Percentiles rank a stretch among this genome's conserved stretches.
These are phyloP conservation scores for Leccinellum luteum DNA, from an alignment of 768 basidiomycete species.

Conservation along the genomic window DNA sequence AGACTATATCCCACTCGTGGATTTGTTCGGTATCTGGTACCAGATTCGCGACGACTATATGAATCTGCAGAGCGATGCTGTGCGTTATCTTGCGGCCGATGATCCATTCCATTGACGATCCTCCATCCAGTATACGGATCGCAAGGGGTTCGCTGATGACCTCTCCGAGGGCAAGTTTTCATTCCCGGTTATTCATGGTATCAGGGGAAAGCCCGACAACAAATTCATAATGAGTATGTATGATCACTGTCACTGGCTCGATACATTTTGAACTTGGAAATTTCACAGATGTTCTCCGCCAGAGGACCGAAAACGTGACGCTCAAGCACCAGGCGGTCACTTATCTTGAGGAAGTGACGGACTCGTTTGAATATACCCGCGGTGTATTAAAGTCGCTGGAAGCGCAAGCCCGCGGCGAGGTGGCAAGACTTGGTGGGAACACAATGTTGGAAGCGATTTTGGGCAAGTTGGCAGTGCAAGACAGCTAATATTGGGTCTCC, in stretches of 20 bases:
- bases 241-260: not conserved
- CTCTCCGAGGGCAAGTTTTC: slow-evolving; percentile 97
- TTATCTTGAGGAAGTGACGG: slow-evolving; percentile 73
- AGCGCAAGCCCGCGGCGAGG: slow-evolving; percentile 63
- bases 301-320: slow-evolving; percentile 77
- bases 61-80: slow-evolving; percentile 28
- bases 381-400: slow-evolving; percentile 66
- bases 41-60: slow-evolving; percentile 60
- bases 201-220: slow-evolving; percentile 74
- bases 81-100: not conserved
- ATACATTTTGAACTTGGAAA: not conserved
- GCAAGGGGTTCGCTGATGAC: slow-evolving; percentile 91
- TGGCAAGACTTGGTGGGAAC: slow-evolving; percentile 80
- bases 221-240: slow-evolving; percentile 80
- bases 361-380: slow-evolving; percentile 86
- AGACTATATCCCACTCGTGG: slow-evolving; percentile 56
- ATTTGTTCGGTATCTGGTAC: slow-evolving; percentile 56
- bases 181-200: slow-evolving; percentile 90
- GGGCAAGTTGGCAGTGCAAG: slow-evolving; percentile 41
- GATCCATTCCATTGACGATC: not conserved
- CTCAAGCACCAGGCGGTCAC: slow-evolving; percentile 78
- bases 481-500: too few species aligned
- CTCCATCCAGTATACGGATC: slow-evolving; percentile 64
- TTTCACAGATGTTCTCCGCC: slow-evolving; percentile 79
- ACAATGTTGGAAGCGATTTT: slow-evolving; percentile 54